Percentiles rank a stretch among this genome's conserved stretches.
Evolutionary conservation across 148 eudicot species (phyloP).

Genomic region (Amaranthus cruentus): DNA sequence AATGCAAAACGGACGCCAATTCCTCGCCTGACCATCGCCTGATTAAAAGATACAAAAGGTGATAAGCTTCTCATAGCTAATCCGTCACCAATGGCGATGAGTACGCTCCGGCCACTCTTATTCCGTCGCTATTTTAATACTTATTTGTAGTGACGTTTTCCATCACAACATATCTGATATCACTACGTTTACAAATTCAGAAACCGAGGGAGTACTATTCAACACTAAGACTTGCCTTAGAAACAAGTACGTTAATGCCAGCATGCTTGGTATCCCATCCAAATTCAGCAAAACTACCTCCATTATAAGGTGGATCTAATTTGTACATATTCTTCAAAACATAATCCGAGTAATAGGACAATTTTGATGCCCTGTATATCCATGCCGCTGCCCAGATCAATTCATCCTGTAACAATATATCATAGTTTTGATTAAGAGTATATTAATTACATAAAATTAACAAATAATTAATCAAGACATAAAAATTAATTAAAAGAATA

Average conservation of each 20-base stretch:
- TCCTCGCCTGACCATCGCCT: too few species aligned
- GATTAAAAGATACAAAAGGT: too few species aligned
- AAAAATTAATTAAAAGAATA: background rate
- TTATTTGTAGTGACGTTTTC: too few species aligned
- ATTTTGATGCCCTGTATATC: conserved; percentile 54
- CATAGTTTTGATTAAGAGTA: background rate
- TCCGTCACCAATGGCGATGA: too few species aligned
- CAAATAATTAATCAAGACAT: too few species aligned
- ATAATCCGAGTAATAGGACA: conserved; percentile 35
- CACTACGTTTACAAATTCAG: too few species aligned
- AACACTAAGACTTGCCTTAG: conserved; percentile 39
- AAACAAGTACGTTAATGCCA: conserved; percentile 56
- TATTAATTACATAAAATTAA: too few species aligned
- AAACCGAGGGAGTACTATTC: background rate
- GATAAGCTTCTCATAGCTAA: too few species aligned
- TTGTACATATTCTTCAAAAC: conserved; percentile 30
- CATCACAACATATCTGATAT: background rate
- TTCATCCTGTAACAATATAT: conserved; percentile 42
- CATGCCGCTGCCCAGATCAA: conserved; percentile 73
- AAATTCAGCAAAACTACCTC: conserved; percentile 40
- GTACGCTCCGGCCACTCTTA: too few species aligned
- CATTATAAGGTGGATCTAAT: conserved; percentile 24
- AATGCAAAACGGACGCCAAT: too few species aligned
- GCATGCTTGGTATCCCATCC: conserved; percentile 75
- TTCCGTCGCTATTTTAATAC: too few species aligned